Percentiles rank a stretch among this genome's conserved stretches.
These are phyloP conservation scores for Aspergillus thermomutatus DNA, from an alignment of 2,329 filamentous ascomycete species.

Conservation along the genomic window DNA sequence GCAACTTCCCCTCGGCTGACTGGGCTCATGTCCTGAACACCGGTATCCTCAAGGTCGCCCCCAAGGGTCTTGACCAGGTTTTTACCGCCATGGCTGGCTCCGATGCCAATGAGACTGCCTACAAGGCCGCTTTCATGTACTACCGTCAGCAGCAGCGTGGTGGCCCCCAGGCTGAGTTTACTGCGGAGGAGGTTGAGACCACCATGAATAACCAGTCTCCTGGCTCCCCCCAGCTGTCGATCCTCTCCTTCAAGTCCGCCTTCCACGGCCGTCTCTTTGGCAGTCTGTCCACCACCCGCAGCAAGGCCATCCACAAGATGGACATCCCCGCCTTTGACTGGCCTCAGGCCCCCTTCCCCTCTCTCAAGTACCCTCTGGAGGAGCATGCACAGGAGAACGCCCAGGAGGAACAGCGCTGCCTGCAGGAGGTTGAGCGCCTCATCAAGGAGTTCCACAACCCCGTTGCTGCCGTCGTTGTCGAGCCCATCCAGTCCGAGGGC, in stretches of 20 bases:
- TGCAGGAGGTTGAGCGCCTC: slow-evolving; percentile 78
- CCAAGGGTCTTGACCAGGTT: slow-evolving; percentile 79
- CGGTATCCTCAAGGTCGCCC: slow-evolving; percentile 77
- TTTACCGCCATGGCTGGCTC: slow-evolving; percentile 88
- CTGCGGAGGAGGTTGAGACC: slow-evolving; percentile 67
- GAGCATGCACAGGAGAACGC: slow-evolving; percentile 76
- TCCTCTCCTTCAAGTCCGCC: slow-evolving; percentile 80
- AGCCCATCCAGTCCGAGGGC: slow-evolving; percentile 91
- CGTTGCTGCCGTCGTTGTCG: slow-evolving; percentile 76
- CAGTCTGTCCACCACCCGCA: slow-evolving; percentile 80
- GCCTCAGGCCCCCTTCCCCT: slow-evolving; percentile 84
- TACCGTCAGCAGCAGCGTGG: slow-evolving; percentile 77
- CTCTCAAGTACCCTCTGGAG: slow-evolving; percentile 81
- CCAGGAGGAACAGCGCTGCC: slow-evolving; percentile 73
- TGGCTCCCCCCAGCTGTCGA: slow-evolving; percentile 74
- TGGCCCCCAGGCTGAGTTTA: slow-evolving; percentile 73
- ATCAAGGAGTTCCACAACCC: slow-evolving; percentile 76
- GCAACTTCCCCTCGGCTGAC: slow-evolving; percentile 84
- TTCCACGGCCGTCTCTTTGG: slow-evolving; percentile 93
- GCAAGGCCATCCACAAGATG: slow-evolving; percentile 91
- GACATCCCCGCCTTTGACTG: slow-evolving; percentile 95
- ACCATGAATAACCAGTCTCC: slow-evolving; percentile 80
- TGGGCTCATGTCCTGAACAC: slow-evolving; percentile 77
- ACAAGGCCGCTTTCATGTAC: slow-evolving; percentile 96
- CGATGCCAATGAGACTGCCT: slow-evolving; percentile 90